A percentile compares a stretch with the other conserved stretches of the same genome.
Conservation (phyloP, 306 rosid genomes). For the Prosopis cineraria region DNA sequence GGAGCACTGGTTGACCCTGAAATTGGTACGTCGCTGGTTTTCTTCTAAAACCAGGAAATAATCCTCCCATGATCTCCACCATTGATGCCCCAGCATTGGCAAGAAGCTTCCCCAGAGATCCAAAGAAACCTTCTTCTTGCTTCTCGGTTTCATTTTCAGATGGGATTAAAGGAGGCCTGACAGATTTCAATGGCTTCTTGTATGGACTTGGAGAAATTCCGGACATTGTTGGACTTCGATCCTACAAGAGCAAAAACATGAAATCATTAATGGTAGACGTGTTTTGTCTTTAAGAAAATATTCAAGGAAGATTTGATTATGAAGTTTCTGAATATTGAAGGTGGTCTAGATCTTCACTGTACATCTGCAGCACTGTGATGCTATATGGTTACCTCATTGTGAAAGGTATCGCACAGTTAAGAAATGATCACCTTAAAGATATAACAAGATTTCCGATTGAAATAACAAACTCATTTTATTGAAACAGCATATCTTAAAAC, state of each 20-base stretch:
- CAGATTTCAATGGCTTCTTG: constrained; percentile 71
- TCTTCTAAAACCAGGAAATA: constrained; percentile 66
- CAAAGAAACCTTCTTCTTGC: constrained; percentile 84
- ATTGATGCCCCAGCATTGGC: constrained; percentile 49
- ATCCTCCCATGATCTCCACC: constrained; percentile 72
- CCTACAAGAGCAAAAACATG: constrained; percentile 50
- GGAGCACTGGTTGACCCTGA: constrained; percentile 47
- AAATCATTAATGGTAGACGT: constrained; percentile 5
- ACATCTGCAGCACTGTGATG: constrained; percentile 5
- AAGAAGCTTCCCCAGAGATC: constrained; percentile 78
- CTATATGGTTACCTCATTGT: background rate
- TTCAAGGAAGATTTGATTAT: constrained; percentile 7
- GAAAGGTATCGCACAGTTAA: background rate
- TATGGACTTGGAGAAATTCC: constrained; percentile 49
- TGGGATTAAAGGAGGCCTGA: constrained; percentile 81
- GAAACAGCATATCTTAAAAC: constrained; percentile 7
- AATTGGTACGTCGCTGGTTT: constrained; percentile 44
- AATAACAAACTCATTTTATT: constrained; percentile 16
- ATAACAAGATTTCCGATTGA: background rate
- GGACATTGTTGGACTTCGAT: constrained; percentile 41
- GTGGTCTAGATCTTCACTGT: constrained; percentile 2
- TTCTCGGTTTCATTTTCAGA: constrained; percentile 68
- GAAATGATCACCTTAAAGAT: constrained; percentile 14
- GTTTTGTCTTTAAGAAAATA: background rate
- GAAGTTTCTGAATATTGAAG: background rate